These are phyloP conservation scores for Lactifluus rugatus DNA, from an alignment of 768 basidiomycete genomes.

Conservation along the genomic window DNA sequence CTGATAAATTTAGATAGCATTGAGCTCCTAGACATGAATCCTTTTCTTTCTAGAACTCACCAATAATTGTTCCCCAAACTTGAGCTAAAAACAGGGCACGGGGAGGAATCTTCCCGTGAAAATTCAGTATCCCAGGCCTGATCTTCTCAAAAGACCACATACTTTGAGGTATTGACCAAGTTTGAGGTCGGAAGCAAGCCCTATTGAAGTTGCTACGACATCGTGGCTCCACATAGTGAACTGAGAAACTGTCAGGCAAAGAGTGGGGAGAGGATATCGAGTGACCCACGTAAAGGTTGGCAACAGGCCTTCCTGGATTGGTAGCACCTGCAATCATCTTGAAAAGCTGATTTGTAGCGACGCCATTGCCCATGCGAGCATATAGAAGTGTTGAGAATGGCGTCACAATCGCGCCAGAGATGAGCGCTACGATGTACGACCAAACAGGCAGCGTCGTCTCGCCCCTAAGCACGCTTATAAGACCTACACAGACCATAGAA, in stretches of 20 bases:
- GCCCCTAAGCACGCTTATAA: constrained; percentile 40
- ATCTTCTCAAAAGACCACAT: not conserved
- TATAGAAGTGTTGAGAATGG: constrained; percentile 48
- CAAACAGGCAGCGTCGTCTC: constrained; percentile 55
- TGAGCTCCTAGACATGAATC: not conserved
- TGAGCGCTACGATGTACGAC: constrained; percentile 49
- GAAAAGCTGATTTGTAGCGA: constrained; percentile 52
- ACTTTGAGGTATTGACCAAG: constrained; percentile 38
- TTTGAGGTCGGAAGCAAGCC: constrained; percentile 47
- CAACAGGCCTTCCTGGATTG: constrained; percentile 54
- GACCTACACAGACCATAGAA: not conserved
- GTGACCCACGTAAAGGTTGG: constrained; percentile 49
- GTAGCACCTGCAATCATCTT: constrained; percentile 55
- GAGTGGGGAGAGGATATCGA: not conserved
- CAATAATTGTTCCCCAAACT: constrained; percentile 55
- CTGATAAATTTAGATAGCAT: not conserved
- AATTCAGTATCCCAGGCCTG: not conserved
- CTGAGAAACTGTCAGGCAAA: constrained; percentile 23
- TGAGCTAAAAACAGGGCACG: constrained; percentile 57
- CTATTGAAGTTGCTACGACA: constrained; percentile 44
- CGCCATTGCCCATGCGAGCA: constrained; percentile 52
- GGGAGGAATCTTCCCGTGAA: constrained; percentile 47
- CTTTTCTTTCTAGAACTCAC: constrained; percentile 13
- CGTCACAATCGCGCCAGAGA: constrained; percentile 35
- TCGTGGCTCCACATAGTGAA: constrained; percentile 65